Conservation (phyloP, 352 stramenopile genomes). For the Globisporangium yorkense region DNA sequence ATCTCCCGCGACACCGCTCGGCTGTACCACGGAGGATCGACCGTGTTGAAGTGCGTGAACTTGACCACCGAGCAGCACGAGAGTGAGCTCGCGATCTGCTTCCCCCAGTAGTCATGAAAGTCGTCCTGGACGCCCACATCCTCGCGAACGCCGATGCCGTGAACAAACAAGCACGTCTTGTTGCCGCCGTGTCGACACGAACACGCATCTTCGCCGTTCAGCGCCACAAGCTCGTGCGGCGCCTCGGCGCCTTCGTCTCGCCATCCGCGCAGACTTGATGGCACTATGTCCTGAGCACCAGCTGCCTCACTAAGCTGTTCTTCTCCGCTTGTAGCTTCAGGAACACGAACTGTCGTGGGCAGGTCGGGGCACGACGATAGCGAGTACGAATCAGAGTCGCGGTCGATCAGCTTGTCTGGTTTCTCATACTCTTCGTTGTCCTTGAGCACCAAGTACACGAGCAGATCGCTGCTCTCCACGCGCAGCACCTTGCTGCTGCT, state of each 20-base stretch:
- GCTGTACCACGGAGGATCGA: conserved; percentile 21
- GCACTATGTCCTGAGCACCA: too few species aligned
- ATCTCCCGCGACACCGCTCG: conserved; percentile 18
- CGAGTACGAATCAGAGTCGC: neutral
- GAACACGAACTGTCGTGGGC: neutral
- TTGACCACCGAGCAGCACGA: conserved; percentile 30
- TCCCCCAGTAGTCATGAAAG: conserved; percentile 27
- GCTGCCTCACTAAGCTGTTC: too few species aligned
- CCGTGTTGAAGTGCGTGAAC: conserved; percentile 33
- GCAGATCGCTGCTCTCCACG: conserved; percentile 5
- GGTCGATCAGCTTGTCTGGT: neutral
- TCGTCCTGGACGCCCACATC: conserved; percentile 18
- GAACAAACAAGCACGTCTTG: conserved; percentile 39
- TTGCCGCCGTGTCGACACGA: conserved; percentile 1
- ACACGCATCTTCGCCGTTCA: neutral
- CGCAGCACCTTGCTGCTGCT: conserved; percentile 2
- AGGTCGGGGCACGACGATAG: neutral
- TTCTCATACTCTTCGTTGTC: neutral
- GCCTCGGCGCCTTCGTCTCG: too few species aligned
- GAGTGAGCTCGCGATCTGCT: conserved; percentile 13
- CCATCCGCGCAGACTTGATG: too few species aligned
- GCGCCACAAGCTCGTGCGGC: too few species aligned
- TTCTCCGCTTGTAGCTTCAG: too few species aligned
- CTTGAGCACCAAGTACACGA: conserved; percentile 1
- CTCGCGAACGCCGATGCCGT: conserved; percentile 29